phyloP scores from a whole-genome alignment of 305 asterid species.

The Fraxinus sp. region DNA sequence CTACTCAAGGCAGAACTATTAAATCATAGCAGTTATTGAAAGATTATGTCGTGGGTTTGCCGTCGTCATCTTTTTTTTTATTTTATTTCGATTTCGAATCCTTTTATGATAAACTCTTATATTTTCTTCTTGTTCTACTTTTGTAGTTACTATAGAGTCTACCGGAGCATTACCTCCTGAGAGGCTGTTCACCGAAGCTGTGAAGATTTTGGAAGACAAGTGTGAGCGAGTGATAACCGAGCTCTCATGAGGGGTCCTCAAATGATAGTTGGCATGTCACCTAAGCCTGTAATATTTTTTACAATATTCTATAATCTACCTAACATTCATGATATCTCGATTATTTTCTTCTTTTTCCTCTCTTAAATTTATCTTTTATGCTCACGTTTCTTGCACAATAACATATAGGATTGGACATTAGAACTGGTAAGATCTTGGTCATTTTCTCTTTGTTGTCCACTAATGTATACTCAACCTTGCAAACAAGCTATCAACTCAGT shows the following conservation, averaged over 20 bases:
- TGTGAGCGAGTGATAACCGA: conserved; percentile 73
- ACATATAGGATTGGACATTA: not conserved
- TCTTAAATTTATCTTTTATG: not conserved
- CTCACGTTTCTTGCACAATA: not conserved
- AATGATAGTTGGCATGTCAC: not conserved
- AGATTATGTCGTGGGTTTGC: not conserved
- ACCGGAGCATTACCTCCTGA: conserved; percentile 88
- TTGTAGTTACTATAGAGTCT: conserved; percentile 81
- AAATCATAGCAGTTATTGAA: not conserved
- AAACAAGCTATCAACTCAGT: not conserved
- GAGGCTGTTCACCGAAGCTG: conserved; percentile 75
- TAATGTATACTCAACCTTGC: not conserved
- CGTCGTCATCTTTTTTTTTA: not conserved
- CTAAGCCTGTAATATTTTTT: not conserved
- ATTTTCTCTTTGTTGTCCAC: not conserved
- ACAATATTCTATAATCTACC: not conserved
- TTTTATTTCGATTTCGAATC: conserved; percentile 3
- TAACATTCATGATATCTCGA: not conserved
- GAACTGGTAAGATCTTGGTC: not conserved
- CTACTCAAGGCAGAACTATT: not conserved
- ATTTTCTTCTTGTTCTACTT: not conserved
- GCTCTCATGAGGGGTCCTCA: conserved; percentile 43
- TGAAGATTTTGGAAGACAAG: conserved; percentile 80
- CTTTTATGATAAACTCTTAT: not conserved
- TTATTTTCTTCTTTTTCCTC: not conserved